Evolutionary conservation across 768 basidiomycete genomes (phyloP), one percentile per base, ranked within the genome.

Genomic region (Leucosporidium scottii): DNA sequence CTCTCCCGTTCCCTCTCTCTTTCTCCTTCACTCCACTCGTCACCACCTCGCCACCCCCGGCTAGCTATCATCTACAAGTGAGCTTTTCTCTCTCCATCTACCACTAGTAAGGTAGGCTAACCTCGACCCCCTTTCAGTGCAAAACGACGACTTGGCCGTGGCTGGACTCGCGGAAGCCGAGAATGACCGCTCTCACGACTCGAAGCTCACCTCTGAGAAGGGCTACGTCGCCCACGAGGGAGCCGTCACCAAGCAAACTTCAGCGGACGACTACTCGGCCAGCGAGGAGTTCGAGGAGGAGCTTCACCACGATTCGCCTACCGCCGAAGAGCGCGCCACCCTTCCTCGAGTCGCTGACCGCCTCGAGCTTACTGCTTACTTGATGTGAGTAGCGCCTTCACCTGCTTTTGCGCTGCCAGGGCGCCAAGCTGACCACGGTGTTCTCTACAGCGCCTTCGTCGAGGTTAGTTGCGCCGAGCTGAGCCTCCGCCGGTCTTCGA

Each of bases 331-430:
- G 62, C 30, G 34, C 7, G 50, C 28, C 9, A 74, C 75, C 3
- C 69, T 77, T 8, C 73, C 72, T 4, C 63, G 73, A 15, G 68
- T 77, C 8, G 53, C 73, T 8, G 72, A 65, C 56, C 9, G 47
- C 25, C 72, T 81, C 62, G 78, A 78, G n/a, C 74, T 76, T 72
- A 71, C 68, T 23, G 76, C 78, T 15, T 80, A 77, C 68, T 60
- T 78, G 73, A 65, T 59, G 59, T 30, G 34, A 21, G 30, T 57
- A 9, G 39, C 13, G 34, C 34, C 5, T 5, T 34, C 34, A 34
- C 34, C 10, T 34, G 39, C 39, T 17, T 44, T n/a, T n/a, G n/a
- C n/a, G 3, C 39, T 17, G 8, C 39, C 2, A 44, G 39, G 7
- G 39, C 39, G 15, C 39, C 2, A 44, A 44, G 39, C 39, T 44